phyloP scores from a whole-genome alignment of 73 alveolate species.

The Tetrahymena malaccensis region DNA sequence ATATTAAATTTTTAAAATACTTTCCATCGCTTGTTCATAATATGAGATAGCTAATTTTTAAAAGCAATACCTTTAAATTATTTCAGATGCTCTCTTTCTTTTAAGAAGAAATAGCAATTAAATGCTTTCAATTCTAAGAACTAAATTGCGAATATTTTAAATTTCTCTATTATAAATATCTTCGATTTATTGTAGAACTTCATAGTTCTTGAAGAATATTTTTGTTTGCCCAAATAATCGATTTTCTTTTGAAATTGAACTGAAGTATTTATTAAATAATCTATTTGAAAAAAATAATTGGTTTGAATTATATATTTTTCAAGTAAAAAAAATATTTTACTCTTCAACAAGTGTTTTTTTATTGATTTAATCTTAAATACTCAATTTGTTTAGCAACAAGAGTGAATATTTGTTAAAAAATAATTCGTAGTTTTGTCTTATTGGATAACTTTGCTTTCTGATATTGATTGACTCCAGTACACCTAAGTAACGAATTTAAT shows the following conservation, averaged over 20 bases:
- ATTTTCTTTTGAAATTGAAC: background rate
- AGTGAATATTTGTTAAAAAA: conserved; percentile 84
- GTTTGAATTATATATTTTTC: background rate
- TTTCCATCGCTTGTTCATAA: background rate
- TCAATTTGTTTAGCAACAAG: conserved; percentile 1
- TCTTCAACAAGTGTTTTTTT: background rate
- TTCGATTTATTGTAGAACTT: background rate
- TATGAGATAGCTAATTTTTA: background rate
- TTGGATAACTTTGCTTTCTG: conserved; percentile 85
- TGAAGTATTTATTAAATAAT: background rate
- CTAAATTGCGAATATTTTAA: background rate
- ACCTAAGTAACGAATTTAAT: conserved; percentile 92
- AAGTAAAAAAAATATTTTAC: too few relatives aligned
- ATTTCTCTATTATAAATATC: background rate
- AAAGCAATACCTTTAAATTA: background rate
- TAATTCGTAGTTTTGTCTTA: conserved; percentile 67
- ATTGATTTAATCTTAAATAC: background rate
- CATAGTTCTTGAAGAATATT: background rate
- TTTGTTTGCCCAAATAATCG: background rate
- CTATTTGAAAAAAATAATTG: background rate
- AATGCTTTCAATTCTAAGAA: background rate
- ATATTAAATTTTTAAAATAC: background rate
- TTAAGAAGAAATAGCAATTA: background rate
- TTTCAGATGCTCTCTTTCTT: background rate
- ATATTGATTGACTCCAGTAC: conserved; percentile 90